phyloP scores from a whole-genome alignment of 225 moss, liverwort and hornwort genomes.

The Lunularia cruciata region DNA sequence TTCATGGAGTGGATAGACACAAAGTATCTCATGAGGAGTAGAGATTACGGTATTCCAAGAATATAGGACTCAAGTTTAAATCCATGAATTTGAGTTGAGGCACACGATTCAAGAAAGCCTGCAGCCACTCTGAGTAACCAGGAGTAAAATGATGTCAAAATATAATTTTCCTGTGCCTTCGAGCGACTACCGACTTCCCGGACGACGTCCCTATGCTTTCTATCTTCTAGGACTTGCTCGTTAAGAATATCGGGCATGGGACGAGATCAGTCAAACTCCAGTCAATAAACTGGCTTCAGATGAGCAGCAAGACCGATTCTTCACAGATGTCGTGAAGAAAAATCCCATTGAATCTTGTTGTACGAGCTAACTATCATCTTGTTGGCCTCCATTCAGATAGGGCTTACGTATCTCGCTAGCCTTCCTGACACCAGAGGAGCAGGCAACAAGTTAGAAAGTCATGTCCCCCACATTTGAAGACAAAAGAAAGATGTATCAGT shows the following conservation, averaged over 20 bases:
- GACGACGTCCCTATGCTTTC: slow-evolving; percentile 8
- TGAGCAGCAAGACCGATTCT: not conserved
- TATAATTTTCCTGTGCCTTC: not conserved
- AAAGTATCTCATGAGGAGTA: not conserved
- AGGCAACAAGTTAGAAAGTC: not conserved
- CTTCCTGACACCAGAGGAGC: slow-evolving; percentile 19
- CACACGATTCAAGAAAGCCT: slow-evolving; percentile 16
- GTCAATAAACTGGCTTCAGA: not conserved
- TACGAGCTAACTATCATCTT: not conserved
- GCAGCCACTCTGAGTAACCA: slow-evolving; percentile 4
- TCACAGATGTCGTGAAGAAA: not conserved
- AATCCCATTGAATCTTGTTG: not conserved
- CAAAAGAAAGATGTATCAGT: no score
- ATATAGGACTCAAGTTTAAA: not conserved
- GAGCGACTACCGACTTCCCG: not conserved
- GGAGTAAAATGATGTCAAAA: not conserved
- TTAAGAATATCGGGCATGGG: not conserved
- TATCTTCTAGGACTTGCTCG: not conserved
- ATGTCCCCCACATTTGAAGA: not conserved
- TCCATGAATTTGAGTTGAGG: not conserved
- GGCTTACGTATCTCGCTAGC: slow-evolving; percentile 23
- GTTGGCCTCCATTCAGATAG: slow-evolving; percentile 12
- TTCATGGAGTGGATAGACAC: not conserved
- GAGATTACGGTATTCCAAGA: not conserved
- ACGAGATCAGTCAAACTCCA: slow-evolving; percentile 6